Percentiles rank a stretch among this genome's conserved stretches.
Evolutionary conservation across 495 filamentous ascomycete species (phyloP).

Genomic region (Sphaerosporella brunnea): DNA sequence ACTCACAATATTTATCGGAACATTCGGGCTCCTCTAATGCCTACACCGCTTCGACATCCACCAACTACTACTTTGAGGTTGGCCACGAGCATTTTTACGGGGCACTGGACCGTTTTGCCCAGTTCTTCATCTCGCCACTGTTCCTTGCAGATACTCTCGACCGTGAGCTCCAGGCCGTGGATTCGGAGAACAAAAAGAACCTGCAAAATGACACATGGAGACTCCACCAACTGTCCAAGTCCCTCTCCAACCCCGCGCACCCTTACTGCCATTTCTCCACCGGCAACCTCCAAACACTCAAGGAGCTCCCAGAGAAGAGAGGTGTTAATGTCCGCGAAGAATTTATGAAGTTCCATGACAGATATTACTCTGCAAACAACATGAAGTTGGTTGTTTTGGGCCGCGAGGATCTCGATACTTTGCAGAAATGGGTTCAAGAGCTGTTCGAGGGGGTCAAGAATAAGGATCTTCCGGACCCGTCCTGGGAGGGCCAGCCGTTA

Average conservation of each 20-base stretch:
- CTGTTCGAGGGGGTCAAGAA: conserved; percentile 70
- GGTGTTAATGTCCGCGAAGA: conserved; percentile 80
- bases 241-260: conserved; percentile 72
- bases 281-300: conserved; percentile 76
- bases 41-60: conserved; percentile 82
- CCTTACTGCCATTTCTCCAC: conserved; percentile 96
- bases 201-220: conserved; percentile 91
- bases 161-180: conserved; percentile 77
- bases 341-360: conserved; percentile 84
- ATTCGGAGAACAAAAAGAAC: conserved; percentile 99
- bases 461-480: conserved; percentile 47
- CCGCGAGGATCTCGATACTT: conserved; percentile 66
- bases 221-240: conserved; percentile 78
- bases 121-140: conserved; percentile 88
- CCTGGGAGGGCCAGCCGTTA: conserved; percentile 19
- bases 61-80: conserved; percentile 96
- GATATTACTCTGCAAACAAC: conserved; percentile 83
- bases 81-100: conserved; percentile 67
- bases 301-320: conserved; percentile 59
- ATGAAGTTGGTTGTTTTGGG: conserved; percentile 94
- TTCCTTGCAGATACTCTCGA: conserved; percentile 83
- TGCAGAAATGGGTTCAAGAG: conserved; percentile 77
- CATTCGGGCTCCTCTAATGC: conserved; percentile 89
- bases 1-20: conserved; percentile 76
- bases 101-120: conserved; percentile 85